Evolutionary conservation across 2,329 filamentous ascomycete species (phyloP), one percentile per base, ranked within the genome.

Genomic region (Penicillium sp.): DNA sequence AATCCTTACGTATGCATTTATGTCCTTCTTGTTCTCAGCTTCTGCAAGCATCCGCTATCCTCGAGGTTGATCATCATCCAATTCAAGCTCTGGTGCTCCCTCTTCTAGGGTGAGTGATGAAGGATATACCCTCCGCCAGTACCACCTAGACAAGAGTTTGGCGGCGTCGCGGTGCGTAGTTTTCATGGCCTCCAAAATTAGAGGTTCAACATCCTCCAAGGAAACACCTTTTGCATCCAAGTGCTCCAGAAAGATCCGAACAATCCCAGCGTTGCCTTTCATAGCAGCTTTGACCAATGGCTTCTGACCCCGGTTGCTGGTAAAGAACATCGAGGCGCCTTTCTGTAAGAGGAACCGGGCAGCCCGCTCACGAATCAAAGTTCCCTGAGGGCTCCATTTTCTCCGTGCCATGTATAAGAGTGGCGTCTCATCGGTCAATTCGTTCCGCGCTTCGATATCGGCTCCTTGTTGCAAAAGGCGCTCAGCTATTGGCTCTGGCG

Each of bases 241-340:
- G 3, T 17, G 24, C 2, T 40, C 33, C 24, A 57, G 4, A 5
- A 57, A n/a, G 4, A 38, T n/a, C 10, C 24, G 40, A 22, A 57
- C 33, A 19, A 49, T 17, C 6, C 22, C 19, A 12, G 19, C 1
- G 49, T 30, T 35, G 3, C 8, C 13, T 24, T 26, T n/a, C 17
- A n/a, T 5, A 2, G 33, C 44, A 49, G 55, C 55, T 35, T 26
- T 26, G 19, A 8, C 28, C 30, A 57, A 37, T 6, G 30, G 28
- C 17, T 17, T 49, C 28, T 40, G 12, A 26, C 33, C 55, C 1
- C 22, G 15, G 19, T 49, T 28, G 17, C 10, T 57, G 15, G 5
- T n/a, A 19, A 19, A 57, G 12, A 40, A 57, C 17, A 45, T 44
- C 3, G 38, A 30, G 22, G 55, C 55, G 3, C 55, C 55, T 30